Base-by-base conservation (phyloP, 2,329 filamentous ascomycete species). In the Neurospora sp. region DNA sequence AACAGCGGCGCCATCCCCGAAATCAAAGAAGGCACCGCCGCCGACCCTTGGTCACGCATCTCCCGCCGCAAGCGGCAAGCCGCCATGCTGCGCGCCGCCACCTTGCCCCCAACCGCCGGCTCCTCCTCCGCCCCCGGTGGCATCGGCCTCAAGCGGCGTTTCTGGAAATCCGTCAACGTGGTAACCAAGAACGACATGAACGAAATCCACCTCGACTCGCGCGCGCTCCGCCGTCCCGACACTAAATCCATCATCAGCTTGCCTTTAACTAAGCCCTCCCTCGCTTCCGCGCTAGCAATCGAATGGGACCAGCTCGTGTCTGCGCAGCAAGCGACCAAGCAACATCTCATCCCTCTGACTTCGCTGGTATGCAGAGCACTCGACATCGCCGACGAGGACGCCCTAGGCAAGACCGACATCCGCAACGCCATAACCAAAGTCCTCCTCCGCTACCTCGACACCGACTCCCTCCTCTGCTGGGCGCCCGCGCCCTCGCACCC, bases 401-500 rank as follows among this genome's bases (percentile, higher is more conserved):
- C 78, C 3, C 76, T 76, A 2, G n/a, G 10, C 3, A 40, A 70
- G 8, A 78, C 78, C 0, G 73, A 80, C 10, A 84, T 91, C 43
- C 86, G 94, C 42, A 78, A 85, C 0, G 82, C 86, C 52, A 89
- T 97, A 66, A 82, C 91, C 17, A 84, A 82, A 19, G 90, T 88
- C 73, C 82, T 96, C 68, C 87, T 98, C 85, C 87, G 91, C 66
- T 98, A 98, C 80, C 86, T 99, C 36, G 90, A 93, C 76, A 98
- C 96, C 0, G 96, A 99, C 81, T 94, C 93, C 0, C 82, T 98
- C 42, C 87, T 99, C 1, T 98, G 95, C 86, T 97, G 93, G 92
- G 93, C 86, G 33, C 84, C 87, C 52, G 52, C 11, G 6, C 83
- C 84, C 2, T 82, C 85, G 1, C 81, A 83, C 42, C 81, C 88